Evolutionary conservation across 2,329 filamentous ascomycete species (phyloP), one percentile per base, ranked within the genome.

Genomic region (Botrytis pseudocinerea): DNA sequence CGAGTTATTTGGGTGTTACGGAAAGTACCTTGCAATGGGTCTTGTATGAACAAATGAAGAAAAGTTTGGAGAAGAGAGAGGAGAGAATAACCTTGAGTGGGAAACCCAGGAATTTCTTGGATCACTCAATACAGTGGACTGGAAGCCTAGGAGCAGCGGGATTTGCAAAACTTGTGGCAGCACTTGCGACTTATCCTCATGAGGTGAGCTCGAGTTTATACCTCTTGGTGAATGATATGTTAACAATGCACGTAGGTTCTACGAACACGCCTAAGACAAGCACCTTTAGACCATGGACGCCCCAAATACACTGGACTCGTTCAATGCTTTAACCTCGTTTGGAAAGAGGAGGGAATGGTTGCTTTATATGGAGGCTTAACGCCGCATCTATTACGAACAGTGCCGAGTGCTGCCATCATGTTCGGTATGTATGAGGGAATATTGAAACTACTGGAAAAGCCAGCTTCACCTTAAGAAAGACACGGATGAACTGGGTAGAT

Each of bases 1-100:
- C 95, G 48, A 96, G 93, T 80, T 98, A 98, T 80, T 85, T 98
- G 0, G 95, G 95, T 38, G 94, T 97, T 32, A 92, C 92, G 3
- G 95, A 98, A 85, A 95, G 91, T 76, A 96, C 95, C 8, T 83
- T 97, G 79, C 95, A 98, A 82, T 97, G 94, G 94, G 91, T 97
- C 79, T 84, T 98, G 78, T 98, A 98, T 83, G 95, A 98, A 84
- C 92, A 95, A 82, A 90, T 97, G 86, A 98, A 98, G 87, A 85
- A 88, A 38, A 85, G 86, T n/a, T 84, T 98, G 48, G 88, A 87
- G 63, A 83, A 84, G 62, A 85, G 94, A 74, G 91, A 92, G 81
- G 86, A 86, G 78, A 84, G 83, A 69, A 86, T 89, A 66, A 85
- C 81, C 75, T 83, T 76, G 78, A 90, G 82, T 84, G 91, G 92